phyloP scores from a whole-genome alignment of 2,329 filamentous ascomycete species.

The Mollisiaceae sp. region DNA sequence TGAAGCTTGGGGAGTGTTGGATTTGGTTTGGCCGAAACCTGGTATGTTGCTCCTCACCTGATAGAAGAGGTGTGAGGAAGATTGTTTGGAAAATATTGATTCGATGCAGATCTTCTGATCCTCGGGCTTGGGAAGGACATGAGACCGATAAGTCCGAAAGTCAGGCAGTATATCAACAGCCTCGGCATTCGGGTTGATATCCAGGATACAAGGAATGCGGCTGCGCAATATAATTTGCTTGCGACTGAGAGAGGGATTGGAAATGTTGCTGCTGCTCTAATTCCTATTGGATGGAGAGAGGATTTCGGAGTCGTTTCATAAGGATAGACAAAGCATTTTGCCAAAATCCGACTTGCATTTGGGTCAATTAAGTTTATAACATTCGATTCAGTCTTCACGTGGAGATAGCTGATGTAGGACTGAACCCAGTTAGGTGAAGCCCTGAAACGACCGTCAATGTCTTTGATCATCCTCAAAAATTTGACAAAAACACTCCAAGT shows the following conservation, averaged over 20 bases:
- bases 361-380: background rate
- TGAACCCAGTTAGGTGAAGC: background rate
- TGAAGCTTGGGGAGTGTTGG: conserved; percentile 75
- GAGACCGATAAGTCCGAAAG: conserved; percentile 75
- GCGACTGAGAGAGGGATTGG: conserved; percentile 90
- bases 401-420: background rate
- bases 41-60: conserved; percentile 58
- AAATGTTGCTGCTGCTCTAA: conserved; percentile 84
- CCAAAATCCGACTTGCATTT: background rate
- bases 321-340: background rate
- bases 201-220: conserved; percentile 90
- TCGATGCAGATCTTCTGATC: conserved; percentile 75
- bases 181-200: conserved; percentile 88
- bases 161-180: conserved; percentile 72
- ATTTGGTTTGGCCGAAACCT: conserved; percentile 84
- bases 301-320: conserved; percentile 23
- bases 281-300: conserved; percentile 84
- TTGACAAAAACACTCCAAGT: background rate
- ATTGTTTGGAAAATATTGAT: background rate
- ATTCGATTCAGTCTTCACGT: background rate
- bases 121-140: conserved; percentile 83
- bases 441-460: background rate
- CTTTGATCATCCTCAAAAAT: too few relatives aligned
- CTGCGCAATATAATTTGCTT: conserved; percentile 91
- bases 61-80: background rate